Evolutionary conservation across 805 yeast genomes (phyloP).

Genomic region (Yamadazyma philogaea): DNA sequence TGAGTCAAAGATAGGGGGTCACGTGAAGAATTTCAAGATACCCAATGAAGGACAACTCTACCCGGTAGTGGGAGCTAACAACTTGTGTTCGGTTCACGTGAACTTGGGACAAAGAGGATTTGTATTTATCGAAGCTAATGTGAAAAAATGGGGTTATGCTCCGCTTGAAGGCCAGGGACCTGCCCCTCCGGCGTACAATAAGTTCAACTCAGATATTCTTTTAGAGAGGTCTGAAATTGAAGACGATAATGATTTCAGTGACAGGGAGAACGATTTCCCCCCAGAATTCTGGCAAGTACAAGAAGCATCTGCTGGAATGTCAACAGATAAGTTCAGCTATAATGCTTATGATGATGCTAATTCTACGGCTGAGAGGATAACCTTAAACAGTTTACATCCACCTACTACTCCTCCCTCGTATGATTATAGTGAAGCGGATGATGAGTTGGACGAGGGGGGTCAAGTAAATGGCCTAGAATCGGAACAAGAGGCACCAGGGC

Average conservation of each 20-base stretch:
- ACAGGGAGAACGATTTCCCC: constrained; percentile 49
- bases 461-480: constrained; percentile 6
- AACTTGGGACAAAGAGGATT: constrained; percentile 88
- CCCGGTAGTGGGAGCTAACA: constrained; percentile 88
- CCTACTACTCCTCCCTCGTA: constrained; percentile 43
- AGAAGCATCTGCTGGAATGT: constrained; percentile 3
- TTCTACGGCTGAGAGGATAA: constrained; percentile 39
- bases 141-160: constrained; percentile 95
- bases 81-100: constrained; percentile 78
- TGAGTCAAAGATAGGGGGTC: constrained; percentile 81
- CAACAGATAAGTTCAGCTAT: constrained; percentile 32
- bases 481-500: background rate
- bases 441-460: constrained; percentile 13
- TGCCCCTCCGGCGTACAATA: constrained; percentile 91
- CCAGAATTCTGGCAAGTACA: constrained; percentile 52
- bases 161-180: constrained; percentile 82
- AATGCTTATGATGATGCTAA: constrained; percentile 40
- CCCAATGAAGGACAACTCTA: constrained; percentile 48
- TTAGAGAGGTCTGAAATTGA: constrained; percentile 58
- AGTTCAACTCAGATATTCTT: constrained; percentile 72
- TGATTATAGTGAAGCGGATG: constrained; percentile 6
- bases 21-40: constrained; percentile 65
- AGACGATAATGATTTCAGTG: constrained; percentile 46
- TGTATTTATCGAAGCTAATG: constrained; percentile 89
- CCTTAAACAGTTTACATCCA: constrained; percentile 31